Base-by-base conservation (phyloP, 2,329 filamentous ascomycete species). In the Fusarium verrucosum region DNA sequence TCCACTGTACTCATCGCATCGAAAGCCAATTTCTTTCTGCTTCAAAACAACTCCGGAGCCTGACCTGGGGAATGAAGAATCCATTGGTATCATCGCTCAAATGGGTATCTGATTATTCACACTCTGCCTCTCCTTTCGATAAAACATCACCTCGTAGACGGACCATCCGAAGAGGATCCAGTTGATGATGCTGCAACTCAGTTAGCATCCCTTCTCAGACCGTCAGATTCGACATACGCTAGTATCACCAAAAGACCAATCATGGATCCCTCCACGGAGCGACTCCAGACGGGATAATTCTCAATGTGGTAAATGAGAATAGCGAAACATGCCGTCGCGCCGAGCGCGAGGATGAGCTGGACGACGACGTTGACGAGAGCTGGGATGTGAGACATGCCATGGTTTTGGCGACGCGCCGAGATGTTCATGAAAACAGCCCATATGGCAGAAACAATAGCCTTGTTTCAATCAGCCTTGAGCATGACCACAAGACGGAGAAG, bases 401-500 rank as follows among this genome's bases (percentile, higher is more conserved):
- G 62, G 6, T 43, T 32, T 16, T 43, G 52, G 37, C 69, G 65
- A 13, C 70, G 64, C 17, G 40, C 44, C 14, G 69, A 71, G 28
- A 73, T 65, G 36, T 61, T 70, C 49, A 60, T 59, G 10, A 46
- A 46, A 20, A 73, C 54, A 7, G 63, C 62, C 69, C 70, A 73
- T 2, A 59, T 26, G 30, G 61, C 51, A 11, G 68, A 63, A 11
- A 49, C 60, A 13, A 66, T 45, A 13, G 62, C 62, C 68, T 70
- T 6, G 14, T n/a, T 25, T 25, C 2, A 2, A 5, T 49, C 13
- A 60, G 41, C 4, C 10, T 11, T 4, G 2, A 19, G 10, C 28
- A 16, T 10, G 4, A 28, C 26, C 10, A 28, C 9, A 28, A 11
- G 13, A 7, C 4, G 28, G 28, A 14, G 28, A 30, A 16, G n/a